These are phyloP conservation scores for Mrakia gelida DNA, from an alignment of 768 basidiomycete genomes.

Conservation along the genomic window DNA sequence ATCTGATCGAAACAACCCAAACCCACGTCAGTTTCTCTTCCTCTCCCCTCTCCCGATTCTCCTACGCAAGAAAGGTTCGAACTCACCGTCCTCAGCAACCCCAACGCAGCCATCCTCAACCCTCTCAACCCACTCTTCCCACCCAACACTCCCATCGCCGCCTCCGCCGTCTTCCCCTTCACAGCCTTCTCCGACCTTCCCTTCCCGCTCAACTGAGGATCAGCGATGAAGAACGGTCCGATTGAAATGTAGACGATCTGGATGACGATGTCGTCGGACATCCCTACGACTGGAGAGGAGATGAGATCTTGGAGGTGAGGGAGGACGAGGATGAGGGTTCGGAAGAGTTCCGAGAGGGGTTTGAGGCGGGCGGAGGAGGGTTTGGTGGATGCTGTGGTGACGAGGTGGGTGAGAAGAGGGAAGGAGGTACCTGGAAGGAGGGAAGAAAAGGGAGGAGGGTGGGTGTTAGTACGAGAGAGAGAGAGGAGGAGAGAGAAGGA, in stretches of 20 bases:
- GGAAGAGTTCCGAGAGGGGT: constrained; percentile 52
- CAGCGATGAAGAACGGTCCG: constrained; percentile 88
- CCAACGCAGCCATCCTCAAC: constrained; percentile 27
- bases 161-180: constrained; percentile 49
- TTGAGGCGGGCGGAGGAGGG: constrained; percentile 20
- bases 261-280: constrained; percentile 89
- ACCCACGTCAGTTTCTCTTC: not conserved
- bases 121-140: constrained; percentile 24
- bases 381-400: constrained; percentile 40
- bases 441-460: constrained; percentile 31
- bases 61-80: too few relatives aligned
- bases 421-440: constrained; percentile 46
- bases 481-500: constrained; percentile 29
- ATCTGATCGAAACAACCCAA: constrained; percentile 52
- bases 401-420: constrained; percentile 34
- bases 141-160: not conserved
- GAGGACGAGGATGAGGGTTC: constrained; percentile 64
- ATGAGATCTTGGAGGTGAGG: constrained; percentile 72
- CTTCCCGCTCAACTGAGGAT: constrained; percentile 46
- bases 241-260: constrained; percentile 89
- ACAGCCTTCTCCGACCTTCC: constrained; percentile 46
- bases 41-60: not conserved
- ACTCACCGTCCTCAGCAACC: constrained; percentile 22
- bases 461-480: not conserved
- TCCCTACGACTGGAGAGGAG: constrained; percentile 60